These are phyloP conservation scores for Epicoccum sorghinum DNA, from an alignment of 2,329 filamentous ascomycete genomes.

Conservation along the genomic window DNA sequence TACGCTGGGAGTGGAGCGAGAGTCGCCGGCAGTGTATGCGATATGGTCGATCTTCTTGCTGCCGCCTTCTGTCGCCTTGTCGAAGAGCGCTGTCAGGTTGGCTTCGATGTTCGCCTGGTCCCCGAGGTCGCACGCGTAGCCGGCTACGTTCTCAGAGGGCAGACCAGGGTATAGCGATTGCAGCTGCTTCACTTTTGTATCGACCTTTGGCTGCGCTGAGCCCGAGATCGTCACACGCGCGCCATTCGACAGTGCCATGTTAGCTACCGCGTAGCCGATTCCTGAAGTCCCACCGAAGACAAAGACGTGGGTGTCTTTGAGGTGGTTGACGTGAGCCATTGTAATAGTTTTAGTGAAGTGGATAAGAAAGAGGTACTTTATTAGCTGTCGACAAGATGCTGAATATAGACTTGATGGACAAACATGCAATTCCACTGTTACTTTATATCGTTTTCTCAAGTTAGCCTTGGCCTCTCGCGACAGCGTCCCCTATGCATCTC, in stretches of 20 bases:
- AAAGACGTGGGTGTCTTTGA: constrained; percentile 58
- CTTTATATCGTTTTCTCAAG: too few species aligned
- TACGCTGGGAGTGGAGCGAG: constrained; percentile 26
- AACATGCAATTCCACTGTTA: too few species aligned
- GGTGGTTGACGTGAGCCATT: constrained; percentile 54
- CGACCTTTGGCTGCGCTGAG: constrained; percentile 59
- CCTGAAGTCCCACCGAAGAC: constrained; percentile 70
- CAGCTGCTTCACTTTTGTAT: constrained; percentile 56
- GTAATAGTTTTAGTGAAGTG: too few species aligned
- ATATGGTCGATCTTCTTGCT: constrained; percentile 43
- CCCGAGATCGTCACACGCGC: constrained; percentile 65
- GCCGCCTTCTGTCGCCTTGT: constrained; percentile 34
- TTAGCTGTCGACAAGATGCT: too few species aligned
- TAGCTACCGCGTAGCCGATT: constrained; percentile 67
- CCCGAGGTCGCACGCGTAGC: constrained; percentile 36
- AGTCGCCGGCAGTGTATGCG: constrained; percentile 39
- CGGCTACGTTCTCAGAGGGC: constrained; percentile 24
- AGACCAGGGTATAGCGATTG: constrained; percentile 47
- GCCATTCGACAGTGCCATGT: constrained; percentile 62
- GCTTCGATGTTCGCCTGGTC: constrained; percentile 35
- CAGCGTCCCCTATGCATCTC: too few species aligned
- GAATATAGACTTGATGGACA: too few species aligned
- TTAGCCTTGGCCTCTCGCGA: too few species aligned
- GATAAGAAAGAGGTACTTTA: too few species aligned
- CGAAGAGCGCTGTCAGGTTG: constrained; percentile 35